Conservation (phyloP, 2,329 filamentous ascomycete genomes). For the Monosporascus sp. region DNA sequence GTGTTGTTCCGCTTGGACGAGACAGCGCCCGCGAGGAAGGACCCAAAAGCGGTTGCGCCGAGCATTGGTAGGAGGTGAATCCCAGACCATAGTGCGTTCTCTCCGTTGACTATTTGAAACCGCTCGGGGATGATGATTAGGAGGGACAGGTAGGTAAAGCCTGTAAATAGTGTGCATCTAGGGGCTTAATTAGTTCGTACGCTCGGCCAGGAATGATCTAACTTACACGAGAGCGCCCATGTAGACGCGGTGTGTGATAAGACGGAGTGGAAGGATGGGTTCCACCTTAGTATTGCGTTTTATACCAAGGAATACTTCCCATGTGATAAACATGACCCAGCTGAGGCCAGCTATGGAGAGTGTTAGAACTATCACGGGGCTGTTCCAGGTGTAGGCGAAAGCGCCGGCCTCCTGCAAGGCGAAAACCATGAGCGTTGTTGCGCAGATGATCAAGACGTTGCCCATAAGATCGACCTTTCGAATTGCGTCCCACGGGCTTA, state of each 20-base stretch:
- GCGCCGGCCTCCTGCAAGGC: constrained; percentile 52
- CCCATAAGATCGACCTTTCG: constrained; percentile 48
- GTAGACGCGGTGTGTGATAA: constrained; percentile 45
- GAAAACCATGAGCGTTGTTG: constrained; percentile 49
- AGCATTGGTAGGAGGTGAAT: constrained; percentile 55
- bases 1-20: constrained; percentile 51
- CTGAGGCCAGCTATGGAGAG: constrained; percentile 42
- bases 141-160: constrained; percentile 53
- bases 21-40: constrained; percentile 47
- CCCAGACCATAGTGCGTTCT: constrained; percentile 48
- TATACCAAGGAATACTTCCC: constrained; percentile 43
- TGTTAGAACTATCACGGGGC: constrained; percentile 42
- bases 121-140: constrained; percentile 54
- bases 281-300: constrained; percentile 35
- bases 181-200: no score
- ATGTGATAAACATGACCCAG: constrained; percentile 43
- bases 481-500: constrained; percentile 32
- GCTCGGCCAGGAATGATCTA: neutral
- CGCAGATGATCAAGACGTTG: constrained; percentile 42
- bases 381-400: constrained; percentile 45
- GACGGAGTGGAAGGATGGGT: constrained; percentile 48
- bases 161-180: constrained; percentile 51
- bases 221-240: constrained; percentile 44
- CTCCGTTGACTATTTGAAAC: constrained; percentile 53
- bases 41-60: constrained; percentile 49